A percentile compares a stretch with the other conserved stretches of the same genome.
Evolutionary conservation across 1,284 basidiomycete species (phyloP).

Genomic region (Sphagnurus paluster): DNA sequence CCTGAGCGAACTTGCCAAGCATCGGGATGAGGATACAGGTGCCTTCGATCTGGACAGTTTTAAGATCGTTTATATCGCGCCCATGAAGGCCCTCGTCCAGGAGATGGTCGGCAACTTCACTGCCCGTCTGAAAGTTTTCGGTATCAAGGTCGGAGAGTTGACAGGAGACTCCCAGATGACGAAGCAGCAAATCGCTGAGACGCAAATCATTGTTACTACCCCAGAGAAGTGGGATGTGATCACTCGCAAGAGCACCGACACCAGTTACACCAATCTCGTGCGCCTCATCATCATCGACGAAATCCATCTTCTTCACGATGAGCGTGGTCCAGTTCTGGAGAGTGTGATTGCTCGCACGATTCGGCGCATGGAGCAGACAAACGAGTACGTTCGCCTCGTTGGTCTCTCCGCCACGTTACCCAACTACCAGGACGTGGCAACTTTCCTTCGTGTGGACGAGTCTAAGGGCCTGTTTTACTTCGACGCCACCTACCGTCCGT

Average conservation of each 20-base stretch:
- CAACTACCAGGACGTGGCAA: slow-evolving; percentile 98
- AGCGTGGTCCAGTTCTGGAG: slow-evolving; percentile 97
- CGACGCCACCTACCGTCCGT: slow-evolving; percentile 91
- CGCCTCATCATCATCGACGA: slow-evolving; percentile 98
- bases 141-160: slow-evolving; percentile 91
- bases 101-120: slow-evolving; percentile 96
- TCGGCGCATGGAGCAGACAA: slow-evolving; percentile 92
- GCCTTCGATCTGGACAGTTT: slow-evolving; percentile 88
- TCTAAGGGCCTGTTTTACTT: slow-evolving; percentile 97
- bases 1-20: slow-evolving; percentile 84
- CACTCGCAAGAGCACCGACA: slow-evolving; percentile 96
- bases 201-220: slow-evolving; percentile 98
- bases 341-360: slow-evolving; percentile 91
- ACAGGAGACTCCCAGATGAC: slow-evolving; percentile 99
- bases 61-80: slow-evolving; percentile 98
- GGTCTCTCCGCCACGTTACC: slow-evolving; percentile 97
- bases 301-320: slow-evolving; percentile 97
- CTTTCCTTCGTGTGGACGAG: slow-evolving; percentile 94
- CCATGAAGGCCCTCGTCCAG: slow-evolving; percentile 98
- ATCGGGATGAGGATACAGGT: slow-evolving; percentile 82
- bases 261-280: slow-evolving; percentile 96
- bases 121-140: slow-evolving; percentile 79
- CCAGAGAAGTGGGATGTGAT: slow-evolving; percentile 99
- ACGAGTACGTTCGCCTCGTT: slow-evolving; percentile 90
- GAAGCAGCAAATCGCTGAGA: slow-evolving; percentile 96